Percentiles rank a stretch among this genome's conserved stretches.
phyloP scores from a whole-genome alignment of 2,329 filamentous ascomycete species.

The Cladophialophora carrionii region DNA sequence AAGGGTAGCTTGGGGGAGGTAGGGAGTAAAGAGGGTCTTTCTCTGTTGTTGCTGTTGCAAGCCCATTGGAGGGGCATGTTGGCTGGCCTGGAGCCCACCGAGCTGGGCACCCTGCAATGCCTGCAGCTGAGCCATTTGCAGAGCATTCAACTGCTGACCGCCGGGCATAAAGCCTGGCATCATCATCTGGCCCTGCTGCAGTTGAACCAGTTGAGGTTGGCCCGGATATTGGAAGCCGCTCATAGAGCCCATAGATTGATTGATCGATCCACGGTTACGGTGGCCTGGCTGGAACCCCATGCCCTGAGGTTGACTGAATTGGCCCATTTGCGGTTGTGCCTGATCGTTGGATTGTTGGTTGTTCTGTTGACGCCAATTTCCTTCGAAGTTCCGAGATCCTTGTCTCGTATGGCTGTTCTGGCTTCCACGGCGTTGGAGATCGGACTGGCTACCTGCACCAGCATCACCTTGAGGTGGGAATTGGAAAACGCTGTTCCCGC shows the following conservation, averaged over 20 bases:
- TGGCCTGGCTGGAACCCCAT: conserved; percentile 89
- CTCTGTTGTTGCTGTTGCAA: conserved; percentile 74
- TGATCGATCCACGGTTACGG: conserved; percentile 77
- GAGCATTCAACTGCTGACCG: conserved; percentile 81
- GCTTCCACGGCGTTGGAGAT: conserved; percentile 76
- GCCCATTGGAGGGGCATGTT: conserved; percentile 69
- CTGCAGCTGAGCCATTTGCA: conserved; percentile 88
- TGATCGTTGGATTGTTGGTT: conserved; percentile 51
- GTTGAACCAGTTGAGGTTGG: conserved; percentile 84
- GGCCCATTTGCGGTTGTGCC: conserved; percentile 61
- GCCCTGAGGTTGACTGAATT: conserved; percentile 72
- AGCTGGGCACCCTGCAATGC: conserved; percentile 85
- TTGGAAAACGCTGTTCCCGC: conserved; percentile 68
- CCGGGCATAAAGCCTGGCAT: conserved; percentile 78
- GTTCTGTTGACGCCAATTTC: conserved; percentile 92
- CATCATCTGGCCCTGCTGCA: conserved; percentile 79
- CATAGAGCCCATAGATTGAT: conserved; percentile 79
- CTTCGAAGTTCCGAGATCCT: conserved; percentile 91
- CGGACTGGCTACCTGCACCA: conserved; percentile 53
- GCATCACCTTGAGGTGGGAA: conserved; percentile 62
- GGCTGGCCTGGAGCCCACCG: conserved; percentile 68
- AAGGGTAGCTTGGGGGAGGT: conserved; percentile 89
- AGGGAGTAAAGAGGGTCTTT: conserved; percentile 98
- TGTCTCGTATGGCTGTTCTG: conserved; percentile 75
- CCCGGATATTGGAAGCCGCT: conserved; percentile 86